Percentiles rank a stretch among this genome's conserved stretches.
phyloP scores from a whole-genome alignment of 352 stramenopile genomes.

The Phytopythium vexans region DNA sequence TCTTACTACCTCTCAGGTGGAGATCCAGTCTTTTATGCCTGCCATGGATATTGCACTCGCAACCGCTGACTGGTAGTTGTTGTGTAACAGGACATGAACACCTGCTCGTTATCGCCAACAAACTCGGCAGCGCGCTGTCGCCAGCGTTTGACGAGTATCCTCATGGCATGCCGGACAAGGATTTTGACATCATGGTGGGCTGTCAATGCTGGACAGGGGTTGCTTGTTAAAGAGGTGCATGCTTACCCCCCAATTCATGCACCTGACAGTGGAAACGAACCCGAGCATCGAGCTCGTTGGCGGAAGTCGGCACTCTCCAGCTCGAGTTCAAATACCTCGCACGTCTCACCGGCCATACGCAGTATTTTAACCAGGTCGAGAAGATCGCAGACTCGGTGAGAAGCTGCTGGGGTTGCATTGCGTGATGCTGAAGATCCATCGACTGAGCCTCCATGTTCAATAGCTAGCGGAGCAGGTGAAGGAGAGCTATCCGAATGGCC shows the following conservation, averaged over 20 bases:
- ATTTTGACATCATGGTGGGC: conserved; percentile 61
- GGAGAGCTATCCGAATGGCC: conserved; percentile 47
- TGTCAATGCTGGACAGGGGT: not conserved
- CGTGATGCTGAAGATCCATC: not conserved
- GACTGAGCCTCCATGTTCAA: not conserved
- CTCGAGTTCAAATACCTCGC: conserved; percentile 84
- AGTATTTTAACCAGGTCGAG: conserved; percentile 70
- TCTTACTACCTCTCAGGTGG: conserved; percentile 60
- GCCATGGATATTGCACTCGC: not conserved
- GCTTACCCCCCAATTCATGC: not conserved
- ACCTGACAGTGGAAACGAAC: conserved; percentile 27
- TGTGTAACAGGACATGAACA: conserved; percentile 38
- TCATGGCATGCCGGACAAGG: conserved; percentile 60
- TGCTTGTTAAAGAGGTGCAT: not conserved
- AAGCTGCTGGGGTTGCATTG: not conserved
- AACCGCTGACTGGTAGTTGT: not conserved
- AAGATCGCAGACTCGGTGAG: conserved; percentile 61
- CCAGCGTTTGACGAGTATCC: conserved; percentile 48
- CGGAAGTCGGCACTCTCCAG: conserved; percentile 70
- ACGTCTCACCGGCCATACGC: conserved; percentile 45
- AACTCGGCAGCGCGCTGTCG: conserved; percentile 59
- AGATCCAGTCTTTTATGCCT: not conserved
- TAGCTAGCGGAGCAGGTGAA: conserved; percentile 53
- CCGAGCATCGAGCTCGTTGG: conserved; percentile 40
- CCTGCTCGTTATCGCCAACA: conserved; percentile 53